phyloP scores from a whole-genome alignment of 805 yeast genomes.

The Schizosaccharomyces japonicus region DNA sequence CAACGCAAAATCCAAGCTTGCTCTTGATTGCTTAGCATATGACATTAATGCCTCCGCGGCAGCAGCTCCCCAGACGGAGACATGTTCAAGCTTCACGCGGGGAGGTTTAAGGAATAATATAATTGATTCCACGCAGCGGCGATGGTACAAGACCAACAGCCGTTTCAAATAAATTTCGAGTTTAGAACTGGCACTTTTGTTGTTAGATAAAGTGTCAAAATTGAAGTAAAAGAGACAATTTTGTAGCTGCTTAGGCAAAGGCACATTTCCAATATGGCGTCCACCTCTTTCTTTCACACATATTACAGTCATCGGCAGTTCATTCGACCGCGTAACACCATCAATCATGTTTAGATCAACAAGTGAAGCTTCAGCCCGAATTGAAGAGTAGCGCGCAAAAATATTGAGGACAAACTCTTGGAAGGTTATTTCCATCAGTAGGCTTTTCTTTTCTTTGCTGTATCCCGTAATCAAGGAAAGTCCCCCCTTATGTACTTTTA shows the following conservation, averaged over 20 bases:
- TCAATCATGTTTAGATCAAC: conserved; percentile 72
- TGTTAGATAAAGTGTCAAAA: conserved; percentile 71
- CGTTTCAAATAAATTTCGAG: conserved; percentile 53
- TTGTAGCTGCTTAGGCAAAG: conserved; percentile 4
- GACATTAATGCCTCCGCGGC: conserved; percentile 92
- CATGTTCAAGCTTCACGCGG: conserved; percentile 58
- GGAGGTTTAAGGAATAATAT: conserved; percentile 68
- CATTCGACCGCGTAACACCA: conserved; percentile 41
- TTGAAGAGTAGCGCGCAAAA: conserved; percentile 58
- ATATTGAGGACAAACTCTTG: conserved; percentile 60
- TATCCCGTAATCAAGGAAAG: conserved; percentile 29
- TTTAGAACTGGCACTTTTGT: conserved; percentile 59
- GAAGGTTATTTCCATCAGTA: conserved; percentile 24
- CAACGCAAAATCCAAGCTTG: conserved; percentile 78
- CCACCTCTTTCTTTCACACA: conserved; percentile 30
- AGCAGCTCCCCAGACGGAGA: conserved; percentile 74
- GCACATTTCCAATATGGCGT: background rate
- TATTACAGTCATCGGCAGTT: conserved; percentile 73
- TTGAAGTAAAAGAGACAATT: conserved; percentile 56
- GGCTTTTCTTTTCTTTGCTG: conserved; percentile 14
- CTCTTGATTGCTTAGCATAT: conserved; percentile 62
- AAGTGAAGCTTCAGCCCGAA: conserved; percentile 43
- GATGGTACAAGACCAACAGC: conserved; percentile 75
- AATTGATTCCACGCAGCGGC: conserved; percentile 55
- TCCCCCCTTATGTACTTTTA: conserved; percentile 56